Evolutionary conservation across 768 basidiomycete genomes (phyloP).

Genomic region (Auricularia cornea): DNA sequence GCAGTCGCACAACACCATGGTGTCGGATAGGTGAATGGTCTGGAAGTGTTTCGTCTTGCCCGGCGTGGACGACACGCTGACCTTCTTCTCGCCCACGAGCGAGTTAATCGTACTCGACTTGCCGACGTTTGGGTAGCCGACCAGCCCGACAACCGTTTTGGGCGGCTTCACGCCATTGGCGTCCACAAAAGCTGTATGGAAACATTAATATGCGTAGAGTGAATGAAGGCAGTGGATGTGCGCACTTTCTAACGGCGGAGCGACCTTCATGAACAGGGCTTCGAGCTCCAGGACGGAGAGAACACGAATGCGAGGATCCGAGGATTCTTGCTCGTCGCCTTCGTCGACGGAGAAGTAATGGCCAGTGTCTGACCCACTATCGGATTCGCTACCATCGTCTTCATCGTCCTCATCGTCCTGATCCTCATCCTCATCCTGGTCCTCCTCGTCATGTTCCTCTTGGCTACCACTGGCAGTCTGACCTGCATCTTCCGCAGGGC

Average conservation of each 20-base stretch:
- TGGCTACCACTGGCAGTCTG: no score
- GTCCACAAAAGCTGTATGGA: conserved; percentile 51
- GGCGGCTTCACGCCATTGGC: conserved; percentile 45
- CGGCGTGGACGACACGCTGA: conserved; percentile 95
- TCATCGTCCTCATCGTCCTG: conserved; percentile 11
- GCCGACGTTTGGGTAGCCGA: conserved; percentile 98
- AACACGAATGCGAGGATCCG: conserved; percentile 65
- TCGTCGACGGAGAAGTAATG: conserved; percentile 46
- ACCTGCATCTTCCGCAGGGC: no score
- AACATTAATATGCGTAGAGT: conserved; percentile 2
- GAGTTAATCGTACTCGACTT: conserved; percentile 98
- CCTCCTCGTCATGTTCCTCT: no score
- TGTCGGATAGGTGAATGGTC: conserved; percentile 86
- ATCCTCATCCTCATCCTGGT: conserved; percentile 6
- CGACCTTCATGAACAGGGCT: conserved; percentile 60
- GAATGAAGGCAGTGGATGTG: conserved; percentile 1
- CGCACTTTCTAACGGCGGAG: conserved; percentile 64
- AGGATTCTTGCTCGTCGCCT: conserved; percentile 35
- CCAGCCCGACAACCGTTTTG: conserved; percentile 77
- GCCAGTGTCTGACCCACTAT: conserved; percentile 21
- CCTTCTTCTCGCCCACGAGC: conserved; percentile 91
- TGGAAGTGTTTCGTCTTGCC: conserved; percentile 99
- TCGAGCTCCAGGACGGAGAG: conserved; percentile 84
- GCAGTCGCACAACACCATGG: conserved; percentile 89
- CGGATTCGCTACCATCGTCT: conserved; percentile 26